These are phyloP conservation scores for Colletotrichum lini DNA, from an alignment of 2,329 filamentous ascomycete genomes.

Conservation along the genomic window DNA sequence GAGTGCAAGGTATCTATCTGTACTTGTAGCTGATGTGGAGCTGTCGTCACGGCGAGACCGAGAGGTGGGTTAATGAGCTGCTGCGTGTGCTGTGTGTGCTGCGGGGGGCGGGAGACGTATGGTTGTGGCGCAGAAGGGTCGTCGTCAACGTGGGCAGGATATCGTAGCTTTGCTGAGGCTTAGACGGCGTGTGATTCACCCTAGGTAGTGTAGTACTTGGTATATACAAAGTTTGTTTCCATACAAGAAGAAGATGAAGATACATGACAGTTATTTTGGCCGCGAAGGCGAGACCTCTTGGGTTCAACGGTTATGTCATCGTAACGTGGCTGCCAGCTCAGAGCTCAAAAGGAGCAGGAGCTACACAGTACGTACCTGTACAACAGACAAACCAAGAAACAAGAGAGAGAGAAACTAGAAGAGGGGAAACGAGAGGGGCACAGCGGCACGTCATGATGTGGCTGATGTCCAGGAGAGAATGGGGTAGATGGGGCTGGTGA, in stretches of 20 bases:
- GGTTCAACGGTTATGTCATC: too few species aligned
- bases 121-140: constrained; percentile 32
- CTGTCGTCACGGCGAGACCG: constrained; percentile 17
- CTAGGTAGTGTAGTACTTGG: too few species aligned
- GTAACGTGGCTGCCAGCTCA: too few species aligned
- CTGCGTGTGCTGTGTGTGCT: too few species aligned
- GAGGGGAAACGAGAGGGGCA: constrained; percentile 33
- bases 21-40: constrained; percentile 4
- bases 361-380: too few species aligned
- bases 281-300: too few species aligned
- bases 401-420: neutral
- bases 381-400: neutral
- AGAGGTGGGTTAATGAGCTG: constrained; percentile 18
- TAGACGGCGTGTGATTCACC: constrained; percentile 6
- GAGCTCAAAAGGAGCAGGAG: too few species aligned
- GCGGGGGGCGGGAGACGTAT: too few species aligned
- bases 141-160: constrained; percentile 28
- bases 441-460: constrained; percentile 32
- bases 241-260: too few species aligned
- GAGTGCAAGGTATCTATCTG: too few species aligned
- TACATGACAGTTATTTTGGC: too few species aligned
- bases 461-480: constrained; percentile 4
- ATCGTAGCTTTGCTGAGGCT: constrained; percentile 18
- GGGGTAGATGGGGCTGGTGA: neutral
- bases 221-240: too few species aligned